A percentile compares a stretch with the other conserved stretches of the same genome.
Conservation (phyloP, 1,284 basidiomycete genomes). For the Cutaneotrichosporon sp. region DNA sequence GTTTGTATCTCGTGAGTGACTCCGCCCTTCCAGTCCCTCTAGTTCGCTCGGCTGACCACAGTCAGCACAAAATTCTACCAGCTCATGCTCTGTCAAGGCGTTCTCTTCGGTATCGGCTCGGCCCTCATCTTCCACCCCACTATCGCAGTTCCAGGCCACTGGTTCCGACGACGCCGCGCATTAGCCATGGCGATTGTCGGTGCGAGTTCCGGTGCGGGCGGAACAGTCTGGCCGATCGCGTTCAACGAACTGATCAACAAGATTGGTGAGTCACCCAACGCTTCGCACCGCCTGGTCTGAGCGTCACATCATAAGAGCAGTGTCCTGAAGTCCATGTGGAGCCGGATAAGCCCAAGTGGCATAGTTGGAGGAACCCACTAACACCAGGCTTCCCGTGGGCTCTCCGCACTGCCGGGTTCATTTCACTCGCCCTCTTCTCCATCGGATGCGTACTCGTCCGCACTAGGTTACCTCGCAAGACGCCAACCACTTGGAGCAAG, state of each 20-base stretch:
- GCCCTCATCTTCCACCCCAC: constrained; percentile 59
- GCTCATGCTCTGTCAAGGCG: constrained; percentile 30
- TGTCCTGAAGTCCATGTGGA: no score
- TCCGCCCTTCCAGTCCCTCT: background rate
- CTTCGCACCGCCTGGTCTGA: background rate
- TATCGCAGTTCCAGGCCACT: constrained; percentile 58
- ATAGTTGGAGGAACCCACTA: background rate
- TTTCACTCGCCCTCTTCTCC: constrained; percentile 31
- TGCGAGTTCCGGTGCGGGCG: constrained; percentile 44
- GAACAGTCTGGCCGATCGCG: constrained; percentile 33
- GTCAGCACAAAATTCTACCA: constrained; percentile 64
- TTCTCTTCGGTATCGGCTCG: constrained; percentile 33
- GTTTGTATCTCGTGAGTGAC: constrained; percentile 11
- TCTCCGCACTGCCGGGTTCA: constrained; percentile 35
- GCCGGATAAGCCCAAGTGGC: background rate
- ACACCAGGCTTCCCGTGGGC: constrained; percentile 29
- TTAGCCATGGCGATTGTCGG: constrained; percentile 40
- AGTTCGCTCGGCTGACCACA: background rate
- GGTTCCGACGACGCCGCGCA: constrained; percentile 49
- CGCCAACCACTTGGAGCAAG: constrained; percentile 27
- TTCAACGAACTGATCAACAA: constrained; percentile 12
- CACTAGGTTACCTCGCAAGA: constrained; percentile 26
- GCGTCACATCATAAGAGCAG: no score
- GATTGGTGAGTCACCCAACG: constrained; percentile 2
- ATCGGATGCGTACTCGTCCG: constrained; percentile 26